Evolutionary conservation across 1,284 basidiomycete genomes (phyloP), one percentile per base, ranked within the genome.

Genomic region (Earliella scabrosa): DNA sequence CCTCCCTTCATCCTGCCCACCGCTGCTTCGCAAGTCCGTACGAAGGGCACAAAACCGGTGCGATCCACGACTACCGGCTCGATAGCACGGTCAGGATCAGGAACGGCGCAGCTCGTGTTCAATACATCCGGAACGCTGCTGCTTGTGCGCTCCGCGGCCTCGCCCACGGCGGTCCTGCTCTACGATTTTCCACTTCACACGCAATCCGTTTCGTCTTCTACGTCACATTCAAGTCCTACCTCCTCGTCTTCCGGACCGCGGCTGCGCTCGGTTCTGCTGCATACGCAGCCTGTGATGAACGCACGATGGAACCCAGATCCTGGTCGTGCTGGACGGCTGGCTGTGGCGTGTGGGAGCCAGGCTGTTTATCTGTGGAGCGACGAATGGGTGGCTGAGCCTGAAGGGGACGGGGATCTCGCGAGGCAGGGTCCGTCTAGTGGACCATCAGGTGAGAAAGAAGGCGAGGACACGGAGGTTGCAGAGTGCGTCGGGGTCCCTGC

Each of bases 361-460:
- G 85, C 87, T 51, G 69, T 93, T 35, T 93, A 90, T 70, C 82
- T 81, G 11, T 94, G 92, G 92, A 91, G 88, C 61, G 88, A 90
- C 61, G 90, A 92, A 66, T 92, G 90, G 88, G 72, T 83, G 9
- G 78, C 76, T 23, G 86, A 87, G 50, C 51, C 52, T 21, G 47
- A 41, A 11, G 31, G 14, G 2, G 49, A 26, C 34, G n/a, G 34
- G 23, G 65, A 61, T 29, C 29, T 13, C 7, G 29, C 29, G 7
- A 31, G 29, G 29, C 7, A 31, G 29, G 64, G 59, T 23, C 50
- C 51, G 2, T 61, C 65, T n/a, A n/a, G n/a, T n/a, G n/a, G n/a
- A n/a, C n/a, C n/a, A n/a, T n/a, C n/a, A n/a, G n/a, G 90, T 63
- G 85, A 87, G 73, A 87, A 90, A 66, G 87, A 90, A 66, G 81